Evolutionary conservation across 305 asterid species (phyloP).

Genomic region (Solanum hybrid): DNA sequence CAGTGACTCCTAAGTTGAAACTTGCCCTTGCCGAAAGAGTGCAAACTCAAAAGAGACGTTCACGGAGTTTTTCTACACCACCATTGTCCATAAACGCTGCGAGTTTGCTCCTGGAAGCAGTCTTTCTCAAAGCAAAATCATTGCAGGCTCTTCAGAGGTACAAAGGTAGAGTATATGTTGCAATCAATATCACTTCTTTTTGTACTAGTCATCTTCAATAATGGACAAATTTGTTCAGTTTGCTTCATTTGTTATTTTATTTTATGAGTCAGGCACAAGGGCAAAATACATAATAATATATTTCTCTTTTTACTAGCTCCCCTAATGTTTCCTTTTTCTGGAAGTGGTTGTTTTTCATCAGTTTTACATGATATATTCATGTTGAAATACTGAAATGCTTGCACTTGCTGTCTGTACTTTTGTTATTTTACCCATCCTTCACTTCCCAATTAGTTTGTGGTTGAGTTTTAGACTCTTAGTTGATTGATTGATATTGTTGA

Average conservation of each 20-base stretch:
- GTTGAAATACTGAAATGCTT: not conserved
- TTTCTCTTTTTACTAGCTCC: not conserved
- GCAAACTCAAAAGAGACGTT: slow-evolving; percentile 46
- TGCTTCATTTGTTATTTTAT: not conserved
- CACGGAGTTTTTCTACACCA: slow-evolving; percentile 37
- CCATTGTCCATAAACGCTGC: slow-evolving; percentile 83
- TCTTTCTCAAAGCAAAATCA: slow-evolving; percentile 74
- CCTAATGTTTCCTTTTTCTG: not conserved
- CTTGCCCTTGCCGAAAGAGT: slow-evolving; percentile 42
- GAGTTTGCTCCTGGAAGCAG: slow-evolving; percentile 78
- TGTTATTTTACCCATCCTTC: not conserved
- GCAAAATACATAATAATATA: not conserved
- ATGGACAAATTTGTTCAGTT: not conserved
- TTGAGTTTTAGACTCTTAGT: not conserved
- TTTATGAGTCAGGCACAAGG: not conserved
- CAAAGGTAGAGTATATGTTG: slow-evolving; percentile 46
- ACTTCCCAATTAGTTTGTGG: not conserved
- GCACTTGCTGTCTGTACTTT: not conserved
- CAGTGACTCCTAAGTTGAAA: slow-evolving; percentile 75
- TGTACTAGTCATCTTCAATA: not conserved
- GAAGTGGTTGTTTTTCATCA: not conserved
- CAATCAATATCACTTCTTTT: not conserved
- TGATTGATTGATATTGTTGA: not conserved
- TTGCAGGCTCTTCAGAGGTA: slow-evolving; percentile 75
- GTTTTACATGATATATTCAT: not conserved